Evolutionary conservation across 345 rosid genomes (phyloP).

Genomic region (Heritiera littoralis): DNA sequence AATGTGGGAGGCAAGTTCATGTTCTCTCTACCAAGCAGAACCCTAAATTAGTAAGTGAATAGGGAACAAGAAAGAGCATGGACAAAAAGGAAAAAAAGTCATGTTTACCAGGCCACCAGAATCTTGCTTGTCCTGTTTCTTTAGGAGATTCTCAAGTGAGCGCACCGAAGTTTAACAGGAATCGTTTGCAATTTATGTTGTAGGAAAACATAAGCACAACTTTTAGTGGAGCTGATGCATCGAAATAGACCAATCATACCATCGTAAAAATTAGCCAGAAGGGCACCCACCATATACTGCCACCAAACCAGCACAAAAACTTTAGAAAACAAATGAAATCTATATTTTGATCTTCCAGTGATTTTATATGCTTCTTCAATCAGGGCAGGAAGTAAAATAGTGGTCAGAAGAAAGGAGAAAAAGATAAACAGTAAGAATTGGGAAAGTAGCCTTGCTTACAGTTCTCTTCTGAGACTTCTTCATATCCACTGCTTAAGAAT

Average conservation of each 20-base stretch:
- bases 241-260: background rate
- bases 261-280: background rate
- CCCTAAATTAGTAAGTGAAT: background rate
- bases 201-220: background rate
- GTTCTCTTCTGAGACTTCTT: background rate
- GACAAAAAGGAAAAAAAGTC: background rate
- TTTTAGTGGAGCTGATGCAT: background rate
- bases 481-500: background rate
- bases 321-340: background rate
- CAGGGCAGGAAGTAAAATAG: background rate
- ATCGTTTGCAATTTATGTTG: background rate
- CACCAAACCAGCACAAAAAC: background rate
- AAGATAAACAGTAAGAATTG: background rate
- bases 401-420: background rate
- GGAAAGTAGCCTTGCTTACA: background rate
- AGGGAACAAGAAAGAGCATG: background rate
- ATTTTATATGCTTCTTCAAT: background rate
- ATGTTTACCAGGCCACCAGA: background rate
- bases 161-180: background rate
- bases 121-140: background rate
- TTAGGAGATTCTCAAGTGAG: background rate
- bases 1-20: no score
- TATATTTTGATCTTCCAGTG: background rate
- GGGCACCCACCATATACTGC: background rate
- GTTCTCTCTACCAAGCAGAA: background rate